Evolutionary conservation across 352 stramenopile genomes (phyloP), one percentile per base, ranked within the genome.

Genomic region (Phytophthora meadii): DNA sequence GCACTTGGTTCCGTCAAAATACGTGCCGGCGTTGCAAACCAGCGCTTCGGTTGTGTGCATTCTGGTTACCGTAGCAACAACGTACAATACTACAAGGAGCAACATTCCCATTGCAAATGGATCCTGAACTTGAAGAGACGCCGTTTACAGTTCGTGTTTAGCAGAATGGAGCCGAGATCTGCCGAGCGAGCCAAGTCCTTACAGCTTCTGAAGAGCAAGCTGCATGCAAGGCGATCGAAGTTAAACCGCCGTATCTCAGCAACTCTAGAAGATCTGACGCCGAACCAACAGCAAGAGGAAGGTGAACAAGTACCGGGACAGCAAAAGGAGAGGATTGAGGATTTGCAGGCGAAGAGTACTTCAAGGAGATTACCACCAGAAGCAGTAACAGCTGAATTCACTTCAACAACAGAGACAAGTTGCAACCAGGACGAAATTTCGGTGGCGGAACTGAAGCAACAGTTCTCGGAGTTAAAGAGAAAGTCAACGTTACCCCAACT

Each of bases 21-120:
- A 88, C 19, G 65, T 69, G 3, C 82, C 82, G 17, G 70, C 58
- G 14, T 74, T 76, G 71, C 82, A 91, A 17, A 61, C 40, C 7
- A 88, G 56, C 0, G 63, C 69, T 27, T 42, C 30, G 4, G 48
- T 34, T 46, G 42, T 57, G 37, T 15, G 24, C 30, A 60, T 37
- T 39, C 62, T 12, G 0, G 54, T 6, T 45, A 27, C 22, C 17
- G 37, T 41, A 46, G 32, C 51, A 53, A 53, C 14, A 19, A 32
- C 11, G 39, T n/a, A 68, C 41, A 24, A 56, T 19, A n/a, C 25
- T 9, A 14, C 44, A 24, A 24, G 10, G 9, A 36, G 44, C 19
- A 8, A 66, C 14, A n/a, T 54, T 7, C 25, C 10, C 62, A 70
- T 66, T 57, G 40, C 12, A 9, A 17, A 22, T 12, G 17, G 19